Conservation (phyloP, 345 rosid species). For the Linum tenue region DNA sequence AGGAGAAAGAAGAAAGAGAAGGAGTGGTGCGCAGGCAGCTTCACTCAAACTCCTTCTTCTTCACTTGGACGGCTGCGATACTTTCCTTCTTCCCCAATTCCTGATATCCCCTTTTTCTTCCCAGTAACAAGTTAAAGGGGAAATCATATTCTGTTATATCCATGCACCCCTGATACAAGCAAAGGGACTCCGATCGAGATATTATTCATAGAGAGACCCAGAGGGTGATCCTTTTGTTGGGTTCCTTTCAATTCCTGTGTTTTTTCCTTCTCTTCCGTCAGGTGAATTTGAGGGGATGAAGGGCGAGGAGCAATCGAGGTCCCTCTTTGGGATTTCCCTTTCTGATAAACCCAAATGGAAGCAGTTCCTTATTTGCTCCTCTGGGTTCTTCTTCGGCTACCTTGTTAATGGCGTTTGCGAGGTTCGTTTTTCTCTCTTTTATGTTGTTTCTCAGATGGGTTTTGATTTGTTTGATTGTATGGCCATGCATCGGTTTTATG, state of each 20-base stretch:
- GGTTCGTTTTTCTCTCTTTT: conserved; percentile 31
- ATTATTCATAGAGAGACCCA: too few species aligned
- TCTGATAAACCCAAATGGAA: conserved; percentile 68
- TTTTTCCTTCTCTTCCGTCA: too few species aligned
- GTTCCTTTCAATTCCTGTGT: not conserved
- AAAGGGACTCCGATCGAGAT: not conserved
- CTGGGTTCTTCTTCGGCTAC: conserved; percentile 94
- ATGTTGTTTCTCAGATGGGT: not conserved
- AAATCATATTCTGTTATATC: not conserved
- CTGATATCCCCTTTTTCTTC: not conserved
- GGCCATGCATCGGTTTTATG: not conserved
- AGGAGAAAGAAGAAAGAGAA: too few species aligned
- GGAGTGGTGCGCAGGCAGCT: not conserved
- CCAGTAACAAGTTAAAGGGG: too few species aligned
- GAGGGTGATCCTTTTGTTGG: not conserved
- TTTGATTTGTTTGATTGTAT: conserved; percentile 7
- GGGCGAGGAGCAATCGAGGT: conserved; percentile 50
- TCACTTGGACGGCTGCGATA: too few species aligned
- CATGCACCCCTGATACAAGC: not conserved
- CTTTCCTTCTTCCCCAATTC: not conserved
- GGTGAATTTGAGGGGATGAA: conserved; percentile 31
- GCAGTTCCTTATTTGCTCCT: conserved; percentile 78
- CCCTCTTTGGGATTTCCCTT: conserved; percentile 62
- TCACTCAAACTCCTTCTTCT: not conserved
- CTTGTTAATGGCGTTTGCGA: conserved; percentile 93